These are phyloP conservation scores for Trametopsis cervina DNA, from an alignment of 768 basidiomycete species.

Conservation along the genomic window DNA sequence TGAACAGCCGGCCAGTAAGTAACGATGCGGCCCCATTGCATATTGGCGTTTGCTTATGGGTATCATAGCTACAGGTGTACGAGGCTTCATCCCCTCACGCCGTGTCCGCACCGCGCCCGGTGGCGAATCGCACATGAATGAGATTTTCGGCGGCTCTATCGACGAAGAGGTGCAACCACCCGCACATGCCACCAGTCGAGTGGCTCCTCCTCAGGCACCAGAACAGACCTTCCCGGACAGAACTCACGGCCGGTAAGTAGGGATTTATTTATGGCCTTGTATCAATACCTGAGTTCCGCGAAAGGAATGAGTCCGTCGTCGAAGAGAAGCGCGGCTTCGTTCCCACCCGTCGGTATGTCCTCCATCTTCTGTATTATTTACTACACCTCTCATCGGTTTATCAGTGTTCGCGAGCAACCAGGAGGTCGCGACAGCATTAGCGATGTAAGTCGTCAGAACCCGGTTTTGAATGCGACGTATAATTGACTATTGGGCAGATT, in stretches of 20 bases:
- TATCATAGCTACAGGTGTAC: no score
- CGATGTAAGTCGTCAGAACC: constrained; percentile 25
- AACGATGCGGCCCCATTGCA: no score
- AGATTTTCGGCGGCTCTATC: constrained; percentile 40
- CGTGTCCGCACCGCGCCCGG: constrained; percentile 51
- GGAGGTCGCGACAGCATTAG: constrained; percentile 60
- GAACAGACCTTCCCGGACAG: not conserved
- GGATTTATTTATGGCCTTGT: constrained; percentile 36
- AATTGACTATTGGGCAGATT: not conserved
- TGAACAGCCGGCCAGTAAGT: no score
- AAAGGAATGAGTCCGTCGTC: constrained; percentile 12
- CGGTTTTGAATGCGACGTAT: no score
- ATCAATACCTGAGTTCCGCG: constrained; percentile 36
- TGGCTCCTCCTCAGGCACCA: not conserved
- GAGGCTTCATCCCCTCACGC: constrained; percentile 46
- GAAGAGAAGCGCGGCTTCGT: constrained; percentile 43
- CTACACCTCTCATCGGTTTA: not conserved
- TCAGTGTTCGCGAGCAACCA: constrained; percentile 60
- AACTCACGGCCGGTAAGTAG: not conserved
- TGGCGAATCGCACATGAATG: constrained; percentile 36
- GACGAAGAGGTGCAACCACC: constrained; percentile 51
- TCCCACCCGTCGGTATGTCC: constrained; percentile 58
- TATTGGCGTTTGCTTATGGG: no score
- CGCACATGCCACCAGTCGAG: constrained; percentile 38
- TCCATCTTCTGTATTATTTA: not conserved